Evolutionary conservation across 176 grass and related monocot genomes (phyloP).

Genomic region (Panicum miliaceum): DNA sequence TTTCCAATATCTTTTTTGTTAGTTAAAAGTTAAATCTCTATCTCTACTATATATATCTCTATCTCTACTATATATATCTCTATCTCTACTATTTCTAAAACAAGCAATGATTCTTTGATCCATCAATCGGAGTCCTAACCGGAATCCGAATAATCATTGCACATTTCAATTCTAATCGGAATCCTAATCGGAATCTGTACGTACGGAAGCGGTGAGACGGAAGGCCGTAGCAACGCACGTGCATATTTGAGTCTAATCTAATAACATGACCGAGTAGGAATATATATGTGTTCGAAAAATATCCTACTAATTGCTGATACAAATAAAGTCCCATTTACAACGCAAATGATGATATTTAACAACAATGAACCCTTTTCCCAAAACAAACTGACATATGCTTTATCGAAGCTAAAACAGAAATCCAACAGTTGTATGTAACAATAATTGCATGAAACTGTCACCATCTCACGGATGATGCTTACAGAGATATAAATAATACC

Average conservation of each 20-base stretch:
- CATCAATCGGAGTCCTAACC: too few relatives aligned
- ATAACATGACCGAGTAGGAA: background rate
- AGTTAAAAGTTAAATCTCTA: background rate
- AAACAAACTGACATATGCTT: background rate
- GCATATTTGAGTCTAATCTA: too few relatives aligned
- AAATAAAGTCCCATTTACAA: background rate
- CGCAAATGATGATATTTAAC: background rate
- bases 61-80: too few relatives aligned
- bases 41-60: too few relatives aligned
- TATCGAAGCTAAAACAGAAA: background rate
- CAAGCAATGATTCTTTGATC: too few relatives aligned
- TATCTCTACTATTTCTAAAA: too few relatives aligned
- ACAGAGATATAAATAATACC: background rate
- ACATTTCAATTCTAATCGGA: too few relatives aligned
- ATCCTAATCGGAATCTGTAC: too few relatives aligned
- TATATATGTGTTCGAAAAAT: background rate
- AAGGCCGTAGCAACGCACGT: too few relatives aligned
- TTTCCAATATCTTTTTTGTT: background rate
- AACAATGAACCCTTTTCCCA: background rate
- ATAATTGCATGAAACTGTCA: background rate
- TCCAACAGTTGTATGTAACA: background rate
- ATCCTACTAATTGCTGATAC: background rate
- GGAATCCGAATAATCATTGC: too few relatives aligned
- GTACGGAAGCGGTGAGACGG: too few relatives aligned
- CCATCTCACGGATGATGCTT: conserved; percentile 12